Evolutionary conservation across 192 early-diverging fungal genomes (phyloP).

Genomic region (Coemansia sp.): DNA sequence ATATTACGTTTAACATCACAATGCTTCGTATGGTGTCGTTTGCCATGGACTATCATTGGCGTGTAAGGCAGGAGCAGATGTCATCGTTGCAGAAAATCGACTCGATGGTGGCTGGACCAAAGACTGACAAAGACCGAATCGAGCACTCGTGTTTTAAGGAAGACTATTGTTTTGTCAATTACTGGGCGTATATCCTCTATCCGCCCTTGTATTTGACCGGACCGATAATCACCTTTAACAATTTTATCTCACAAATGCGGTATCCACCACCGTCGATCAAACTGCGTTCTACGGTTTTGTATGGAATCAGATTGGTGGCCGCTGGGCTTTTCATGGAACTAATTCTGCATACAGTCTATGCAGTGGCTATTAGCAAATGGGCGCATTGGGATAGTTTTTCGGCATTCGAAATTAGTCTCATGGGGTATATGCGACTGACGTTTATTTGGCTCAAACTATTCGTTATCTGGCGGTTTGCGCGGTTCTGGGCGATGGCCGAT

Average conservation of each 20-base stretch:
- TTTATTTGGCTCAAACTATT: conserved; percentile 95
- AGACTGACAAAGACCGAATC: conserved; percentile 63
- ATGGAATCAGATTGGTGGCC: conserved; percentile 69
- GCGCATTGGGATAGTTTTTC: conserved; percentile 81
- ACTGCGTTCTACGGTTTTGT: conserved; percentile 28
- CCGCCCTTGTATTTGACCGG: conserved; percentile 91
- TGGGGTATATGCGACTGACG: conserved; percentile 87
- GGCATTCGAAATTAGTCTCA: conserved; percentile 77
- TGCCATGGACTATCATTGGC: conserved; percentile 93
- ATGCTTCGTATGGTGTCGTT: conserved; percentile 91
- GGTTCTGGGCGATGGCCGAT: conserved; percentile 94
- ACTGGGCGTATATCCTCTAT: conserved; percentile 81
- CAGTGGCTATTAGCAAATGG: conserved; percentile 87
- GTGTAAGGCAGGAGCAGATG: conserved; percentile 45
- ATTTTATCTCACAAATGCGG: conserved; percentile 79
- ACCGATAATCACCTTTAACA: conserved; percentile 94
- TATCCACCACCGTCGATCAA: conserved; percentile 50
- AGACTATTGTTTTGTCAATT: conserved; percentile 81
- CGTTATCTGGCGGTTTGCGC: conserved; percentile 96
- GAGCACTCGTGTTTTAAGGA: conserved; percentile 51
- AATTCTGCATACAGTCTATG: conserved; percentile 82
- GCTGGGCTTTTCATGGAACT: conserved; percentile 80
- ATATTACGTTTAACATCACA: conserved; percentile 85
- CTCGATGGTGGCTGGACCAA: conserved; percentile 4
- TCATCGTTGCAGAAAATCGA: conserved; percentile 20